phyloP scores from a whole-genome alignment of 2,329 filamentous ascomycete species.

The Aspergillus ochraceus region DNA sequence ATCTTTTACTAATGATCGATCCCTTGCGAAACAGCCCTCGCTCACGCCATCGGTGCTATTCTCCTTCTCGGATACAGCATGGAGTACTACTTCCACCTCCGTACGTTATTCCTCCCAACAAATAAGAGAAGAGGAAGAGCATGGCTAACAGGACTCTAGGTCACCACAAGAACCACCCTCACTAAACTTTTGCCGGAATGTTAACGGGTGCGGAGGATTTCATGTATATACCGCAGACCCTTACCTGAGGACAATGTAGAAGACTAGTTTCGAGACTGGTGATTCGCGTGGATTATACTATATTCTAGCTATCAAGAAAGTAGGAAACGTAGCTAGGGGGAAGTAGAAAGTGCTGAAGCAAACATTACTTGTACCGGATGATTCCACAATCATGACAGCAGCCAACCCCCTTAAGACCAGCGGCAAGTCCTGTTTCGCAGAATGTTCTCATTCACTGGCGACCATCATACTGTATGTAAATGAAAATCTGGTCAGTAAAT shows the following conservation, averaged over 20 bases:
- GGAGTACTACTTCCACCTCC: constrained; percentile 99
- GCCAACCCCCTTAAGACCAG: too few relatives aligned
- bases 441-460: too few relatives aligned
- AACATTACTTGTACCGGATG: too few relatives aligned
- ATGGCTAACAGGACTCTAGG: constrained; percentile 55
- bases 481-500: not conserved
- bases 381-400: too few relatives aligned
- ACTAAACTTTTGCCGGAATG: constrained; percentile 59
- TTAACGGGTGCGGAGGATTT: constrained; percentile 26
- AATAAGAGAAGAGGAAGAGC: too few relatives aligned
- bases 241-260: constrained; percentile 32
- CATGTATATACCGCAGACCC: constrained; percentile 43
- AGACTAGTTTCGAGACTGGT: constrained; percentile 9
- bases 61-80: constrained; percentile 87
- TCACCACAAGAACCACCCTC: constrained; percentile 99
- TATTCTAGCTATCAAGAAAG: too few relatives aligned
- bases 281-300: too few relatives aligned
- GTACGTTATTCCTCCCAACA: constrained; percentile 59
- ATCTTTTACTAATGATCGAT: constrained; percentile 4
- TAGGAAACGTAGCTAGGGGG: too few relatives aligned
- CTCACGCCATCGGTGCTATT: constrained; percentile 79
- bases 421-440: too few relatives aligned
- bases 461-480: too few relatives aligned
- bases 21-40: constrained; percentile 65
- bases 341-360: too few relatives aligned